These are phyloP conservation scores for Pinus tabuliformis DNA, from an alignment of 75 land plant species.

Conservation along the genomic window DNA sequence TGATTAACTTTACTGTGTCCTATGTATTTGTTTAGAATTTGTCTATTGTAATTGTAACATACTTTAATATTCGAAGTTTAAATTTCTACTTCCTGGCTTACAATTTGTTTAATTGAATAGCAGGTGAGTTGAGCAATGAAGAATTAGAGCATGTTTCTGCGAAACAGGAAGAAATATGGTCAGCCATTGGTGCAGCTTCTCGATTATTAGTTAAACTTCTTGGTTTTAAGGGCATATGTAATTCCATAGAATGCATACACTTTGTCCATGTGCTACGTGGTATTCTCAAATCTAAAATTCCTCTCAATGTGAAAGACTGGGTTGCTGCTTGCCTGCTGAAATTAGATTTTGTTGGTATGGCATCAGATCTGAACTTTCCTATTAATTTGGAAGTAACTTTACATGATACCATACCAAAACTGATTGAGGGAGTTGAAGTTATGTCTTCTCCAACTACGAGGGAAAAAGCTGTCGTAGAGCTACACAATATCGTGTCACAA, in stretches of 20 bases:
- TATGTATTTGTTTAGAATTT: too few relatives aligned
- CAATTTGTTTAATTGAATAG: background rate
- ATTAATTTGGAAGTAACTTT: slow-evolving; percentile 58
- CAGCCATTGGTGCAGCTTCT: slow-evolving; percentile 51
- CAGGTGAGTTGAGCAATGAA: background rate
- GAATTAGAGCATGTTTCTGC: background rate
- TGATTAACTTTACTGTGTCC: too few relatives aligned
- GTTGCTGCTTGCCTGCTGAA: slow-evolving; percentile 68
- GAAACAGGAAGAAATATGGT: slow-evolving; percentile 47
- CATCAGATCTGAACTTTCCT: slow-evolving; percentile 18
- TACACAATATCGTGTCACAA: slow-evolving; percentile 50
- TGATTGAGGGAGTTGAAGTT: slow-evolving; percentile 49
- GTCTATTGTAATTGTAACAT: too few relatives aligned
- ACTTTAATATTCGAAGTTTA: too few relatives aligned
- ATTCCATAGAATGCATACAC: slow-evolving; percentile 16
- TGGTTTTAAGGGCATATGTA: slow-evolving; percentile 23
- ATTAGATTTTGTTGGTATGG: slow-evolving; percentile 28
- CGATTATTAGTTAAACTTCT: slow-evolving; percentile 57
- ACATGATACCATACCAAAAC: slow-evolving; percentile 66
- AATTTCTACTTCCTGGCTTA: too few relatives aligned
- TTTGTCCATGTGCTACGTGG: slow-evolving; percentile 30
- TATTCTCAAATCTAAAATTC: slow-evolving; percentile 36
- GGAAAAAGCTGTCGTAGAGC: slow-evolving; percentile 60
- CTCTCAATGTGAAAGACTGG: slow-evolving; percentile 66
- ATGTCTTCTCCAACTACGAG: slow-evolving; percentile 25